These are phyloP conservation scores for Cavenderia fasciculata DNA, from an alignment of 78 protist species.

Conservation along the genomic window DNA sequence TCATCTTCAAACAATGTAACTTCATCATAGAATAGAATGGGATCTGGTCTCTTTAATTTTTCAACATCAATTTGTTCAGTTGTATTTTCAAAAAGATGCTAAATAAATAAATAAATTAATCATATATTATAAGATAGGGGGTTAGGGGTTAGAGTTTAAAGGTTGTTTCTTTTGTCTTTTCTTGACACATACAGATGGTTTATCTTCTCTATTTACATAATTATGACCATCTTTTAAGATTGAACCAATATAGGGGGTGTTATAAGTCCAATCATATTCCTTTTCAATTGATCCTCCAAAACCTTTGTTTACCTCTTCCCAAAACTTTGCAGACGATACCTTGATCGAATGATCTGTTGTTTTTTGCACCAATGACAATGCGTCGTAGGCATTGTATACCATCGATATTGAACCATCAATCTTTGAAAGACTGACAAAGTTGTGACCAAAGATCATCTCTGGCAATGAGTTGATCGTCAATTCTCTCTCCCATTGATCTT, in stretches of 20 bases:
- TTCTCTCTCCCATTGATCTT: conserved; percentile 63
- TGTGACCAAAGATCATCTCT: conserved; percentile 83
- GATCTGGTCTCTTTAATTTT: conserved; percentile 68
- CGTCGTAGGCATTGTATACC: conserved; percentile 71
- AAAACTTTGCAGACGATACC: conserved; percentile 38
- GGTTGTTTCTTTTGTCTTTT: not conserved
- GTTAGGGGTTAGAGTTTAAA: not conserved
- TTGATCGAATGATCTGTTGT: conserved; percentile 50
- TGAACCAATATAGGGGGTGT: conserved; percentile 69
- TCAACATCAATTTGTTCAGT: conserved; percentile 76
- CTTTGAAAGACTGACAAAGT: conserved; percentile 35
- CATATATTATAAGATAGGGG: not conserved
- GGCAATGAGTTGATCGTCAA: conserved; percentile 54
- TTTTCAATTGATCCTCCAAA: conserved; percentile 27
- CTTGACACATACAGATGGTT: conserved; percentile 22
- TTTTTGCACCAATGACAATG: conserved; percentile 33
- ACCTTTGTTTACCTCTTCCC: conserved; percentile 48
- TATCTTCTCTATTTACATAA: not conserved
- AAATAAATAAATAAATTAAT: not conserved
- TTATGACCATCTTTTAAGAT: conserved; percentile 44
- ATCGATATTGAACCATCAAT: conserved; percentile 16
- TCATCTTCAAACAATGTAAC: conserved; percentile 85
- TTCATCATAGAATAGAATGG: conserved; percentile 83
- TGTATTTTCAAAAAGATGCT: conserved; percentile 33
- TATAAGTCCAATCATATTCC: conserved; percentile 84